Evolutionary conservation across 2,329 filamentous ascomycete genomes (phyloP).

Genomic region (Sarocladium oryzae): DNA sequence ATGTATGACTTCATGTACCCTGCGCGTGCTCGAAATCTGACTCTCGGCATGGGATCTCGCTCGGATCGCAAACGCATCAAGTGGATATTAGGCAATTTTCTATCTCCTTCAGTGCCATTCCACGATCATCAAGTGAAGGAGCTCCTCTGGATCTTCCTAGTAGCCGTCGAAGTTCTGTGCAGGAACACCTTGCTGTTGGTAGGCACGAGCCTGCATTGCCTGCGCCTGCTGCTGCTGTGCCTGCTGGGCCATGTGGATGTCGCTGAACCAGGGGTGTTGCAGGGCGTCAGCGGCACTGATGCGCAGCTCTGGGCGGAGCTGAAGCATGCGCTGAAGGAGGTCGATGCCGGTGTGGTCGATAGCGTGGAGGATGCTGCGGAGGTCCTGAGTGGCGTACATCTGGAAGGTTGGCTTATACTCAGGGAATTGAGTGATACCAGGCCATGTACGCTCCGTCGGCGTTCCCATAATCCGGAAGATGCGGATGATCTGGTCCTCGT

Average conservation of each 20-base stretch:
- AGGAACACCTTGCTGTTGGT: conserved; percentile 30
- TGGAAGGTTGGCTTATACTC: conserved; percentile 97
- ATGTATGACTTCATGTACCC: too few species aligned
- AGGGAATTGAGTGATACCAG: conserved; percentile 88
- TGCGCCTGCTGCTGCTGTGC: conserved; percentile 33
- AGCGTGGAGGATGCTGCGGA: conserved; percentile 79
- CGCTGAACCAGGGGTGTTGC: conserved; percentile 86
- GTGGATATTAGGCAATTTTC: too few species aligned
- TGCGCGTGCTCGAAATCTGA: too few species aligned
- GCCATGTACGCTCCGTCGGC: conserved; percentile 91
- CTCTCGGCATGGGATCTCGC: too few species aligned
- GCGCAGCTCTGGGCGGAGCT: conserved; percentile 84
- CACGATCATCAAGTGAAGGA: background rate
- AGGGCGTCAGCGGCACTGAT: conserved; percentile 83
- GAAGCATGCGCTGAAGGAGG: conserved; percentile 82
- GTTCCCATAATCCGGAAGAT: conserved; percentile 99
- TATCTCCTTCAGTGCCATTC: background rate
- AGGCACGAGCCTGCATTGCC: conserved; percentile 24
- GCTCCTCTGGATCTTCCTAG: conserved; percentile 15
- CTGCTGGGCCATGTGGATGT: conserved; percentile 55
- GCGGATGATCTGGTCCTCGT: conserved; percentile 93
- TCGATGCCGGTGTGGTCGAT: conserved; percentile 85
- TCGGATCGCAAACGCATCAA: too few species aligned
- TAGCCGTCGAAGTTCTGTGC: conserved; percentile 32
- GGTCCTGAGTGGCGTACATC: conserved; percentile 87